These are phyloP conservation scores for Leccinum arenicola DNA, from an alignment of 768 basidiomycete genomes.

Conservation along the genomic window DNA sequence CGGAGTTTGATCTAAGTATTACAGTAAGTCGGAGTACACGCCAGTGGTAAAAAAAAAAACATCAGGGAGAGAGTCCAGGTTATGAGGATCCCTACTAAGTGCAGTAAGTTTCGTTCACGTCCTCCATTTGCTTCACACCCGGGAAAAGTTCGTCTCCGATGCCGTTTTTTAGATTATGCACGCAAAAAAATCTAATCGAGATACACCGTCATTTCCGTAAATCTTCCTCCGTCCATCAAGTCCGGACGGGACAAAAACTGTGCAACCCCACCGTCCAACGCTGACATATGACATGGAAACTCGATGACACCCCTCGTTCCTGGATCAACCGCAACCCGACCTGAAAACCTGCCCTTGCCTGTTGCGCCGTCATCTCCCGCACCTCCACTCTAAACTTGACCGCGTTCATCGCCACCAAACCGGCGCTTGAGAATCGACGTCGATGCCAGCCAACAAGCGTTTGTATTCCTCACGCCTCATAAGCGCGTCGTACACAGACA, in stretches of 20 bases:
- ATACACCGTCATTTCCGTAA: conserved; percentile 35
- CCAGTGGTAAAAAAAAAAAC: no score
- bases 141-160: no score
- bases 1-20: no score
- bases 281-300: conserved; percentile 72
- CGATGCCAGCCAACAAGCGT: conserved; percentile 66
- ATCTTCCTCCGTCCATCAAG: conserved; percentile 25
- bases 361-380: conserved; percentile 30
- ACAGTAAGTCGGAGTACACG: no score
- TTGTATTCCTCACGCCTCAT: conserved; percentile 74
- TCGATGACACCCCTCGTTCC: conserved; percentile 84
- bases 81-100: no score
- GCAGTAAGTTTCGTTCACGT: no score
- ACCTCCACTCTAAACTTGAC: conserved; percentile 69
- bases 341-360: conserved; percentile 41
- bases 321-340: conserved; percentile 69
- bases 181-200: conserved; percentile 19
- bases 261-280: conserved; percentile 38
- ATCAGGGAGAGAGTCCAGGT: no score
- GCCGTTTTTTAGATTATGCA: neutral
- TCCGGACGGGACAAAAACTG: conserved; percentile 30
- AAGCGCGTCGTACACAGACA: conserved; percentile 56
- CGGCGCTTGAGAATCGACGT: conserved; percentile 78
- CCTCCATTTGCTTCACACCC: no score
- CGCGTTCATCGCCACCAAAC: conserved; percentile 55